Conservation (phyloP, 345 rosid genomes). For the Corymbia maculata region DNA sequence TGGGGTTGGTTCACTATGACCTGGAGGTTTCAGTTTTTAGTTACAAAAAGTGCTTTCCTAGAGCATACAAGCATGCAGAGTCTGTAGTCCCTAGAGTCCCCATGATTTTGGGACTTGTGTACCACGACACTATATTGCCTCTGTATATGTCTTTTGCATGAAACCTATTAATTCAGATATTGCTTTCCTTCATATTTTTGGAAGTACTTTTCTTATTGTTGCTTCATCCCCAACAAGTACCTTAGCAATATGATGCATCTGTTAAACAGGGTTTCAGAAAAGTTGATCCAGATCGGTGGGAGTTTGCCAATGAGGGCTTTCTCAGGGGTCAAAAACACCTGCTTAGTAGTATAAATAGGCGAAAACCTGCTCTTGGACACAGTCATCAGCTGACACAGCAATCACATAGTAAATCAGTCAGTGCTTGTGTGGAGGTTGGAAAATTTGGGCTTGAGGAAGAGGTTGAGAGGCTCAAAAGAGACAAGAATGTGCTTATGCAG, state of each 20-base stretch:
- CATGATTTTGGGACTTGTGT: background rate
- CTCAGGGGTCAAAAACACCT: slow-evolving; percentile 82
- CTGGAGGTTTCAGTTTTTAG: background rate
- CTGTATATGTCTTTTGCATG: background rate
- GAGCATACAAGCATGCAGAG: background rate
- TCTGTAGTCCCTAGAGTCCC: background rate
- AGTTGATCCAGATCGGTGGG: slow-evolving; percentile 96
- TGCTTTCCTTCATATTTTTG: background rate
- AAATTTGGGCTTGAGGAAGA: slow-evolving; percentile 91
- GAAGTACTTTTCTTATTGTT: background rate
- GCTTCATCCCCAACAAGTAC: background rate
- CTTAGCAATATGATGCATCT: background rate
- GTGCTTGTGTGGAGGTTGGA: slow-evolving; percentile 86
- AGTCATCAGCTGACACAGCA: slow-evolving; percentile 52
- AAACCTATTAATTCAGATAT: background rate
- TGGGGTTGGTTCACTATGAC: background rate
- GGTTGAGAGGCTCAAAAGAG: slow-evolving; percentile 93
- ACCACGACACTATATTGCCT: background rate
- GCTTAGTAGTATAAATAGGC: slow-evolving; percentile 59
- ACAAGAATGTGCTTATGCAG: slow-evolving; percentile 93
- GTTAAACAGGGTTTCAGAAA: slow-evolving; percentile 78
- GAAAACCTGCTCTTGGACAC: slow-evolving; percentile 68
- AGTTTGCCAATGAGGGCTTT: slow-evolving; percentile 90
- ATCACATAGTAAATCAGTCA: slow-evolving; percentile 51
- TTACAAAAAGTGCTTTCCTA: background rate